Evolutionary conservation across 139 green algal species (phyloP).

Genomic region (Gonium pectorale): DNA sequence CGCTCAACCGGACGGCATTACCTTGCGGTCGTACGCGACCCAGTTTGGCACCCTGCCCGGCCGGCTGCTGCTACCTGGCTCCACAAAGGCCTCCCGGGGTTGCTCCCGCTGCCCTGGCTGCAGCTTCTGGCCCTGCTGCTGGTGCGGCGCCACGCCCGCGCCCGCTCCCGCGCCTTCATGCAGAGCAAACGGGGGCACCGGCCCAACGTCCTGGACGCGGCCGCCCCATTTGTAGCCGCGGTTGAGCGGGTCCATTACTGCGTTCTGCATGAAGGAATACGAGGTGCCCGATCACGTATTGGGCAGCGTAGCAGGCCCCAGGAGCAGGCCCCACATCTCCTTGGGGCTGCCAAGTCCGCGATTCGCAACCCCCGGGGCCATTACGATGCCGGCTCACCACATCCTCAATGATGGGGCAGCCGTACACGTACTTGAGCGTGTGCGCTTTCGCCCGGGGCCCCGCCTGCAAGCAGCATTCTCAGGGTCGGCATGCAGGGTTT

Average conservation of each 20-base stretch:
- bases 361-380: too few species aligned
- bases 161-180: neutral
- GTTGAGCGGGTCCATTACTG: neutral
- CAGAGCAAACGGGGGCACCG: neutral
- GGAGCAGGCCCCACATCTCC: too few species aligned
- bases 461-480: conserved; percentile 10
- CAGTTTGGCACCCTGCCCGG: conserved; percentile 2
- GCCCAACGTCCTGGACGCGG: neutral
- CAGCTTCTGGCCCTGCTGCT: neutral
- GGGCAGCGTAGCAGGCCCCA: too few species aligned
- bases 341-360: too few species aligned
- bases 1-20: too few species aligned
- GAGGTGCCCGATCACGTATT: too few species aligned
- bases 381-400: neutral
- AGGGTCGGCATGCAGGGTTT: too few species aligned
- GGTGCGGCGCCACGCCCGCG: neutral
- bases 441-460: neutral
- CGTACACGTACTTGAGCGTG: conserved; percentile 31
- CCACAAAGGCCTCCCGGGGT: neutral
- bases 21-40: neutral
- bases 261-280: too few species aligned
- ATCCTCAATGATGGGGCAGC: conserved; percentile 37
- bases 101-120: neutral
- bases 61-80: neutral
- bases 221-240: conserved; percentile 7